Evolutionary conservation across 257 asterid species (phyloP).

Genomic region (Primulina huaijiensis): DNA sequence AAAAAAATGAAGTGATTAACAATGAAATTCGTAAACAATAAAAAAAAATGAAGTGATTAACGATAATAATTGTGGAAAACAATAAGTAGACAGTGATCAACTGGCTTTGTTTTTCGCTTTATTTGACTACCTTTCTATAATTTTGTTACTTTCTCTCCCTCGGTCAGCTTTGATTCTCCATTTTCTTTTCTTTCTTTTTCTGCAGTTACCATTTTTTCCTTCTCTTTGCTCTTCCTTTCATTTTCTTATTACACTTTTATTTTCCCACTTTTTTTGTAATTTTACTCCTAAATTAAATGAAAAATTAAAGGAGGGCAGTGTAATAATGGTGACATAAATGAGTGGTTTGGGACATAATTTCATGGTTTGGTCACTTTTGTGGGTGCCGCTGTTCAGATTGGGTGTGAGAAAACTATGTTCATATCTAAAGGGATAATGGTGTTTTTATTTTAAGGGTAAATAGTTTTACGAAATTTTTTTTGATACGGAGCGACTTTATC

Average conservation of each 20-base stretch:
- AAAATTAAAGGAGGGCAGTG: not conserved
- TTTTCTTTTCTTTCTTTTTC: constrained; percentile 1
- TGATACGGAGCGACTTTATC: no score
- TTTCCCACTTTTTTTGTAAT: not conserved
- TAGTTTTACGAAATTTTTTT: no score
- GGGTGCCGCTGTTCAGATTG: not conserved
- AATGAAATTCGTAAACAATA: no score
- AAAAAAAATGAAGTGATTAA: not conserved
- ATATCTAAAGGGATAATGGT: no score
- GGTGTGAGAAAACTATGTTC: not conserved
- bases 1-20: not conserved
- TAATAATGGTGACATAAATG: constrained; percentile 3
- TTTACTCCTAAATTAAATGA: not conserved
- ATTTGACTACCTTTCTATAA: not conserved
- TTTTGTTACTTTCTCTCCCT: not conserved
- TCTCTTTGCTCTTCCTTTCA: not conserved
- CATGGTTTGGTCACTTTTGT: constrained; percentile 14
- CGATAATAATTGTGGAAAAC: not conserved
- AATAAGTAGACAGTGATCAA: not conserved
- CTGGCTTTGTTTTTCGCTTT: not conserved
- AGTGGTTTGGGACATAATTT: constrained; percentile 6
- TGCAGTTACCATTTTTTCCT: not conserved
- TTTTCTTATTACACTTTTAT: not conserved
- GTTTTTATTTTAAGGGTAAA: no score
- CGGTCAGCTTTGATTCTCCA: not conserved